phyloP scores from a whole-genome alignment of 225 moss, liverwort and hornwort species.

The Pleurozium schreberi region DNA sequence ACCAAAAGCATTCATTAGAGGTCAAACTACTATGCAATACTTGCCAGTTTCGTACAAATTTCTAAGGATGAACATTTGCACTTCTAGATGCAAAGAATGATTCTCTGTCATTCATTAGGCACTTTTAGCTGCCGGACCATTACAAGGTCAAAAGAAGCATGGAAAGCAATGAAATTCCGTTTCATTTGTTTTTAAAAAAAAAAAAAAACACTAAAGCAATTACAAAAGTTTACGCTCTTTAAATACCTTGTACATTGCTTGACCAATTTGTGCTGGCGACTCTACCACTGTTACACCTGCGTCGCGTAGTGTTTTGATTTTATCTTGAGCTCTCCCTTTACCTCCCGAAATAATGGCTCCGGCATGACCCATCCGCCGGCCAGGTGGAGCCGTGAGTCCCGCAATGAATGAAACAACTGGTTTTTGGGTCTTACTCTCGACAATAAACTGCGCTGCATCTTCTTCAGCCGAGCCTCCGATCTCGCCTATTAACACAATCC shows the following conservation, averaged over 20 bases:
- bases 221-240: background rate
- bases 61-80: rapidly evolving
- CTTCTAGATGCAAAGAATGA: rapidly evolving
- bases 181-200: too few species aligned
- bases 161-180: too few species aligned
- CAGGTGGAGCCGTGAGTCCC: constrained; percentile 58
- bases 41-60: background rate
- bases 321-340: constrained; percentile 59
- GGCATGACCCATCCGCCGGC: constrained; percentile 67
- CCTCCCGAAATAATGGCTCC: constrained; percentile 67
- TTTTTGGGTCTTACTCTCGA: constrained; percentile 50
- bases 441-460: constrained; percentile 55
- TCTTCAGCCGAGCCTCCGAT: constrained; percentile 28
- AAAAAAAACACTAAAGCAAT: too few species aligned
- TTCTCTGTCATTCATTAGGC: rapidly evolving
- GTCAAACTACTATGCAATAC: background rate
- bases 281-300: constrained; percentile 57
- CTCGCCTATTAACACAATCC: constrained; percentile 60
- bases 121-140: too few species aligned
- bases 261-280: constrained; percentile 60
- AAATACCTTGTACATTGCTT: constrained; percentile 55
- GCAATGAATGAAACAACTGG: constrained; percentile 69
- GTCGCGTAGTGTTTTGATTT: constrained; percentile 39
- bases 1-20: background rate
- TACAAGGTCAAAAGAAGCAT: too few species aligned